Evolutionary conservation across 2,329 filamentous ascomycete species (phyloP).

Genomic region (Fusarium sacchari): DNA sequence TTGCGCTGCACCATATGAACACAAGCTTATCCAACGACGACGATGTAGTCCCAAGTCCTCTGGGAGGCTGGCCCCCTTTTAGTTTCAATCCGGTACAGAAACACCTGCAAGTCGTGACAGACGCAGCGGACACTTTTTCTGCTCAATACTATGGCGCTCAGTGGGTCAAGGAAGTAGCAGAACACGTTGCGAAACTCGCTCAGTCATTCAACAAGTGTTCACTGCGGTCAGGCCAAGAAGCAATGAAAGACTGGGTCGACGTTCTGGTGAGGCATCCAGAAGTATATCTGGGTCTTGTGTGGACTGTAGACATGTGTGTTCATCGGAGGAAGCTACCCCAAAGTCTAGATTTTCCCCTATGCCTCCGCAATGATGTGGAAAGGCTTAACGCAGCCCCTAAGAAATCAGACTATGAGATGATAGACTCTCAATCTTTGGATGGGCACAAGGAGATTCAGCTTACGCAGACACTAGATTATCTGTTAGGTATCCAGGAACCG

Average conservation of each 20-base stretch:
- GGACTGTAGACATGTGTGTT: background rate
- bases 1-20: background rate
- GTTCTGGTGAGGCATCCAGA: background rate
- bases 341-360: background rate
- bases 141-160: background rate
- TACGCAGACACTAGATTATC: background rate
- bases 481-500: background rate
- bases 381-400: background rate
- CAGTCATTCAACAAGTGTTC: background rate
- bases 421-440: background rate
- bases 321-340: background rate
- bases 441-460: background rate
- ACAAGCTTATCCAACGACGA: background rate
- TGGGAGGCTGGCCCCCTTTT: fast-evolving
- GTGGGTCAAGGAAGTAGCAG: background rate
- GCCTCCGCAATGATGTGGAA: background rate
- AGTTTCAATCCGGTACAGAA: fast-evolving
- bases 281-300: background rate
- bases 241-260: background rate
- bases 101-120: background rate
- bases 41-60: fast-evolving
- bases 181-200: background rate
- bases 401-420: fast-evolving
- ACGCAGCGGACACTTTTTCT: background rate
- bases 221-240: background rate